Conservation (phyloP, 176 grass and related monocot genomes). For the Oryza australiensis region DNA sequence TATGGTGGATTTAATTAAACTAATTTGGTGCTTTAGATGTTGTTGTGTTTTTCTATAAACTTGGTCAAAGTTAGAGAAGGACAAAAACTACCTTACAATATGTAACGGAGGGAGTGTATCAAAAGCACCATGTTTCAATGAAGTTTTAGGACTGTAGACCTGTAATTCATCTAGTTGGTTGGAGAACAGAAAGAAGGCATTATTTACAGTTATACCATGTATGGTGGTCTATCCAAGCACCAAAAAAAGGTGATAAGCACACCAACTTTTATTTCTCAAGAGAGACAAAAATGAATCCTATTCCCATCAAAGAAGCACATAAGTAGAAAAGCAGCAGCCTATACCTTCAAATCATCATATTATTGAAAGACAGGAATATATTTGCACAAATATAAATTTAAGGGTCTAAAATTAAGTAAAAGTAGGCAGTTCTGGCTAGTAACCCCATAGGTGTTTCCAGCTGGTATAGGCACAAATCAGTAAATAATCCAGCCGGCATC, state of each 20-base stretch:
- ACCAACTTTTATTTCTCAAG: slow-evolving; percentile 32
- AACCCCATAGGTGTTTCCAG: background rate
- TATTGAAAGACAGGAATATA: background rate
- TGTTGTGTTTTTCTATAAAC: no score
- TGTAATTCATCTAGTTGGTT: slow-evolving; percentile 10
- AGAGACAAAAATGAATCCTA: slow-evolving; percentile 25
- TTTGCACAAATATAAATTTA: slow-evolving; percentile 5
- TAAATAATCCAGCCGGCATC: slow-evolving; percentile 13
- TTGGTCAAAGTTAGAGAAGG: no score
- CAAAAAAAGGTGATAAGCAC: slow-evolving; percentile 52
- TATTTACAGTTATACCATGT: slow-evolving; percentile 3
- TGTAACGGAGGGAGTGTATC: background rate
- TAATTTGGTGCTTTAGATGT: no score
- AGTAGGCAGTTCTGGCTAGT: background rate
- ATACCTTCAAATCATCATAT: slow-evolving; percentile 26
- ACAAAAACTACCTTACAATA: no score
- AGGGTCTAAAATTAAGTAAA: background rate
- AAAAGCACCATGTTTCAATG: slow-evolving; percentile 1
- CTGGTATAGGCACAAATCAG: background rate
- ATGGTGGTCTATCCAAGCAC: slow-evolving; percentile 26
- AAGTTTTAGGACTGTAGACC: slow-evolving; percentile 1
- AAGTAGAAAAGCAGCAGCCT: slow-evolving; percentile 13
- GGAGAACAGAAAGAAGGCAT: slow-evolving; percentile 21
- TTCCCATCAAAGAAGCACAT: slow-evolving; percentile 12
- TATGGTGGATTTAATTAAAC: no score